Base-by-base conservation (phyloP, 352 stramenopile species). In the Phytophthora syringae region DNA sequence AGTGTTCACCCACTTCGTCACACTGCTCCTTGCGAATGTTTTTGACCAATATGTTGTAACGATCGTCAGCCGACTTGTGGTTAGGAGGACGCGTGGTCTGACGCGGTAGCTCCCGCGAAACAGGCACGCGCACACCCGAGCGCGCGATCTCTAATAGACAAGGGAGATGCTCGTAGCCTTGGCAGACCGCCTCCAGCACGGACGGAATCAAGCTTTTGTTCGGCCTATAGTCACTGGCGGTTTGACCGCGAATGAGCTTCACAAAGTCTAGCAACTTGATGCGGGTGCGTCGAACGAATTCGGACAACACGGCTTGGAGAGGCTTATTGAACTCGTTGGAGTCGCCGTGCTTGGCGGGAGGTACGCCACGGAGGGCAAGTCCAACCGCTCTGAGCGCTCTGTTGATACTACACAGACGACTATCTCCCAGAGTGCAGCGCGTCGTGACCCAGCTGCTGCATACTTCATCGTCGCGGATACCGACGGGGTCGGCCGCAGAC, bases 1-100 rank as follows among this genome's bases (percentile, higher is more conserved):
- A n/a, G n/a, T n/a, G n/a, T n/a, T n/a, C n/a, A n/a, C n/a, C n/a
- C n/a, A n/a, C n/a, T n/a, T n/a, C n/a, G n/a, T n/a, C n/a, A n/a
- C n/a, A n/a, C 21, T 57, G 34, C 22, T 57, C 15, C n/a, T 37
- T 37, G 3, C 21, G 50, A 13, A 52, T 52, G 16, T 37, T 61
- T 9, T 52, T 61, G 7, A 52, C 27, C 13, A 61, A 42, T 1
- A 47, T 42, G 27, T 52, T 61, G 27, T 52, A 52, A 3, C 53
- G 12, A 6, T 61, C 42, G 9, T 22, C 18, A 7, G 28, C 53
- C 1, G 20, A 52, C n/a, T 22, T 10, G 18, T 52, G 28, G 10
- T 47, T 61, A 10, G 30, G 18, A 3, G 20, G 53, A 11, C 36
- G 24, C 5, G 7, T 1, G 2, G 37, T 24, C 24, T 60, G 37